A percentile compares a stretch with the other conserved stretches of the same genome.
Evolutionary conservation across 805 yeast species (phyloP).

Genomic region (Saturnispora quitensis): DNA sequence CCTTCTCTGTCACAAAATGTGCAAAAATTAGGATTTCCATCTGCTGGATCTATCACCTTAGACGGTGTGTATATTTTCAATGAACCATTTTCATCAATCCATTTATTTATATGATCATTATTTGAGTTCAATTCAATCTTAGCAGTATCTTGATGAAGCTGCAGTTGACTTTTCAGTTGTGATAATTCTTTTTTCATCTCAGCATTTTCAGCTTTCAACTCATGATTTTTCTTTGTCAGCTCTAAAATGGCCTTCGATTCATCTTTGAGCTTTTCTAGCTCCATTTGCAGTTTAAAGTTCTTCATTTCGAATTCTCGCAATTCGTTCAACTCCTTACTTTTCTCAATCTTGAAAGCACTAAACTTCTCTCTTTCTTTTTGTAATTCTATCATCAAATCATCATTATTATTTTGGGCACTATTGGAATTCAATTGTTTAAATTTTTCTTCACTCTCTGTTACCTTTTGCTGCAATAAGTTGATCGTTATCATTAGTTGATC

Average conservation of each 20-base stretch:
- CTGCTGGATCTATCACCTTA: slow-evolving; percentile 49
- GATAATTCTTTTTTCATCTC: slow-evolving; percentile 1
- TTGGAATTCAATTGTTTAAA: neutral
- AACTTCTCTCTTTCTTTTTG: slow-evolving; percentile 3
- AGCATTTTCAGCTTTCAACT: slow-evolving; percentile 7
- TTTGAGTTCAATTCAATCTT: neutral
- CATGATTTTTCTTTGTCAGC: neutral
- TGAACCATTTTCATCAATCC: slow-evolving; percentile 14
- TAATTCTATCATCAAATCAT: slow-evolving; percentile 2
- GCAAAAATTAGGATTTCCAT: slow-evolving; percentile 79
- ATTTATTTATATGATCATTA: neutral
- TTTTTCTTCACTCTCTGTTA: slow-evolving; percentile 41
- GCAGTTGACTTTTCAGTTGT: neutral
- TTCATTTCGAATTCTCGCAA: slow-evolving; percentile 15
- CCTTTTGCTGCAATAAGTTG: slow-evolving; percentile 45
- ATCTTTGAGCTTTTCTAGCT: slow-evolving; percentile 11
- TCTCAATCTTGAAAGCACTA: slow-evolving; percentile 9
- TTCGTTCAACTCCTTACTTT: slow-evolving; percentile 11
- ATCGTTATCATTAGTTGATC: slow-evolving; percentile 52
- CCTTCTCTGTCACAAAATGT: slow-evolving; percentile 89
- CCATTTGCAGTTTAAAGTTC: slow-evolving; percentile 11
- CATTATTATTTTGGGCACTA: neutral
- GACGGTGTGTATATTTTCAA: slow-evolving; percentile 38
- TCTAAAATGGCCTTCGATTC: neutral
- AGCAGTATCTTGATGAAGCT: neutral